phyloP scores from a whole-genome alignment of 441 rosid species.

The Eruca vesicaria region DNA sequence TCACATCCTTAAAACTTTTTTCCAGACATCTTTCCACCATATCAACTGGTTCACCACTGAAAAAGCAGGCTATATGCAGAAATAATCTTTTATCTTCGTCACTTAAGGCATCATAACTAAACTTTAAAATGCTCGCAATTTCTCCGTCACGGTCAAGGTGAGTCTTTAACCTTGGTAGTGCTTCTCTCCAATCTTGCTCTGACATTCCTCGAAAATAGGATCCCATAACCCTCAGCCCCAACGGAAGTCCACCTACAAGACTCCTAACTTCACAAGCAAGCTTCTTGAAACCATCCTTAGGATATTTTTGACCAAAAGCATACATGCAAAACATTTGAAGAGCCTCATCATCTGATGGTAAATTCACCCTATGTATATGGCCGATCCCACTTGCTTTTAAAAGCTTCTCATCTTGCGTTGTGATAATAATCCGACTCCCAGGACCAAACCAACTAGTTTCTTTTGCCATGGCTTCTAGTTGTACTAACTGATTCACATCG shows the following conservation, averaged over 20 bases:
- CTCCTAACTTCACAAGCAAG: not conserved
- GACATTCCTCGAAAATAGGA: not conserved
- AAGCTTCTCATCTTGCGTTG: not conserved
- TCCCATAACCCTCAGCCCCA: not conserved
- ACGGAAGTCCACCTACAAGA: not conserved
- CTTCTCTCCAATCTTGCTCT: not conserved
- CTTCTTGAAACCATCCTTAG: not conserved
- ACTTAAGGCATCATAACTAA: not conserved
- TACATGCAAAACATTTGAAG: not conserved
- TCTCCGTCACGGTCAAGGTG: not conserved
- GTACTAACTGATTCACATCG: not conserved
- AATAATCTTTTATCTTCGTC: not conserved
- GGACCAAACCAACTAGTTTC: not conserved
- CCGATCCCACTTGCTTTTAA: not conserved
- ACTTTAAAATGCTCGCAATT: not conserved
- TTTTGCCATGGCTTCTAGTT: not conserved
- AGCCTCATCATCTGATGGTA: not conserved
- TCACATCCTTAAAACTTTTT: not conserved
- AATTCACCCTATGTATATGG: not conserved
- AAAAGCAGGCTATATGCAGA: not conserved
- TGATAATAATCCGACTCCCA: not conserved
- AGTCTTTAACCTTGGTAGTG: not conserved
- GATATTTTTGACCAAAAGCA: not conserved
- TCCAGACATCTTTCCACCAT: not conserved
- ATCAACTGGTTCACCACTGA: not conserved